Evolutionary conservation across 2,329 filamentous ascomycete genomes (phyloP).

Genomic region (Colletotrichum navitas): DNA sequence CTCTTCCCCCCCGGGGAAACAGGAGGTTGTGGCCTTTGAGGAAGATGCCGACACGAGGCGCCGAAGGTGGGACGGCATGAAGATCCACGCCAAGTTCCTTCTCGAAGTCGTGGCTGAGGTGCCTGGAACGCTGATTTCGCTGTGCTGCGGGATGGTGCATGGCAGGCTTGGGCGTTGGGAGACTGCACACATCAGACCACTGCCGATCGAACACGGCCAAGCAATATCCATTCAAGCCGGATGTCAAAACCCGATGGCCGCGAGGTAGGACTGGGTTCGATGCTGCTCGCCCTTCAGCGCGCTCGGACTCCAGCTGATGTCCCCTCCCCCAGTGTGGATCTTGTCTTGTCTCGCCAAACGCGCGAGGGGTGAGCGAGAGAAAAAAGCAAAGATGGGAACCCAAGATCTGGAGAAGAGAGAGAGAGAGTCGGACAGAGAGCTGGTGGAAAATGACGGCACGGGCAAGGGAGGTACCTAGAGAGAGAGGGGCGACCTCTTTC

Average conservation of each 20-base stretch:
- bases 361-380: neutral
- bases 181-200: neutral
- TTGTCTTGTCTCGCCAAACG: constrained; percentile 5
- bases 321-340: neutral
- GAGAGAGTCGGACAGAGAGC: neutral
- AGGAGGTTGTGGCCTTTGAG: neutral
- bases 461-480: neutral
- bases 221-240: neutral
- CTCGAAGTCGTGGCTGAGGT: constrained; percentile 27
- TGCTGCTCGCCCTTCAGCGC: neutral
- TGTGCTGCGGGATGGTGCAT: neutral
- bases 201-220: neutral
- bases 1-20: neutral
- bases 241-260: neutral
- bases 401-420: neutral
- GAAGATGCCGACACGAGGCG: constrained; percentile 2
- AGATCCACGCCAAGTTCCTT: constrained; percentile 13
- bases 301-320: constrained; percentile 14
- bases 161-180: neutral
- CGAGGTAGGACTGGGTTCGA: constrained; percentile 3
- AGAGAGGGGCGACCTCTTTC: constrained; percentile 5
- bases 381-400: constrained; percentile 10
- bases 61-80: neutral
- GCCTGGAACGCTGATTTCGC: neutral
- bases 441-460: neutral